These are phyloP conservation scores for Colletotrichum cuscutae DNA, from an alignment of 2,329 filamentous ascomycete species.

Conservation along the genomic window DNA sequence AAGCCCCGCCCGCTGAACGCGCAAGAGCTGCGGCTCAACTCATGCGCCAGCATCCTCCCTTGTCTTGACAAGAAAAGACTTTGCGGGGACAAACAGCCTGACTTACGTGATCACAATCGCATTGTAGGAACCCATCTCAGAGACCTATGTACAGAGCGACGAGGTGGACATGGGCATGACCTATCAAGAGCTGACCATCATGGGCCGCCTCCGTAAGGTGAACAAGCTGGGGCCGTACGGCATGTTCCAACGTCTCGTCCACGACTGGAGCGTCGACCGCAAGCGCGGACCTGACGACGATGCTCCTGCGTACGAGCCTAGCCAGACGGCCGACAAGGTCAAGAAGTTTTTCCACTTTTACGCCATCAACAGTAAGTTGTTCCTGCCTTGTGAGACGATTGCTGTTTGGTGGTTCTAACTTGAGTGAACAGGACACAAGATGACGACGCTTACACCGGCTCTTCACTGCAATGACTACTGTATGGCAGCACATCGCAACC, in stretches of 20 bases:
- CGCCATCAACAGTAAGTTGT: constrained; percentile 59
- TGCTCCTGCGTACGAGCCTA: constrained; percentile 45
- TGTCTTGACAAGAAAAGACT: too few relatives aligned
- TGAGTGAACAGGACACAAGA: constrained; percentile 31
- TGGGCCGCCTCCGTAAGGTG: constrained; percentile 53
- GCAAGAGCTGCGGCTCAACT: neutral
- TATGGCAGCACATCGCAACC: neutral
- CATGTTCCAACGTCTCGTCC: constrained; percentile 57
- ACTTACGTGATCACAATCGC: neutral
- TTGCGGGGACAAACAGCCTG: neutral
- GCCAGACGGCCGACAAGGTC: constrained; percentile 52
- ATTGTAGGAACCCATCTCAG: constrained; percentile 68
- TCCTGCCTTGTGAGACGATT: neutral
- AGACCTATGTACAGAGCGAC: constrained; percentile 63
- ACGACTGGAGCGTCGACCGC: constrained; percentile 54
- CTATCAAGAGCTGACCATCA: constrained; percentile 55
- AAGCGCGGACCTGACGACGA: constrained; percentile 40
- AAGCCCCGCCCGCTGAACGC: neutral
- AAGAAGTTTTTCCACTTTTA: constrained; percentile 64
- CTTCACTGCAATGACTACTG: constrained; percentile 36
- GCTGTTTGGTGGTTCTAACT: neutral
- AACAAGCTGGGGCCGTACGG: constrained; percentile 59
- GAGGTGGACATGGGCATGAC: constrained; percentile 65
- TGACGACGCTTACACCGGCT: constrained; percentile 33
- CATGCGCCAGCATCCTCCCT: neutral